A percentile compares a stretch with the other conserved stretches of the same genome.
Conservation (phyloP, 2,329 filamentous ascomycete species). For the Dactylellina cionopaga region DNA sequence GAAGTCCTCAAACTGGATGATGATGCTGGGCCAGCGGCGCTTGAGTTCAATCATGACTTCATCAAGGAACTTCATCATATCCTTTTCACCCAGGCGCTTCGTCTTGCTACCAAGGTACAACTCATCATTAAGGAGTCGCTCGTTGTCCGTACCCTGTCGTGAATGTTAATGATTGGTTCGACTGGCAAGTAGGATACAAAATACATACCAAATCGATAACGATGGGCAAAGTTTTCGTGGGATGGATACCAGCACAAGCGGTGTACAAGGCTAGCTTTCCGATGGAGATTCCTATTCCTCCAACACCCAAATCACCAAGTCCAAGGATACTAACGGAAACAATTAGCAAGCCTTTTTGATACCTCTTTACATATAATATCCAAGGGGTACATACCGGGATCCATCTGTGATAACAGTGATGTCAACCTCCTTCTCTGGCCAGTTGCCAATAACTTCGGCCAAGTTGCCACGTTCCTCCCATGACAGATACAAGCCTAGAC, state of each 20-base stretch:
- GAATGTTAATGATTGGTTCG: constrained; percentile 57
- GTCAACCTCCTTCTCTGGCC: constrained; percentile 87
- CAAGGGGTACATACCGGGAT: constrained; percentile 72
- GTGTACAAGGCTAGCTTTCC: constrained; percentile 97
- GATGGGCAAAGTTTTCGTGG: constrained; percentile 80
- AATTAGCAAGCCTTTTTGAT: constrained; percentile 64
- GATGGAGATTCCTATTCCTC: constrained; percentile 97
- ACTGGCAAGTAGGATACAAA: not conserved
- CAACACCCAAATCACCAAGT: constrained; percentile 92
- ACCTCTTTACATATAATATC: no score
- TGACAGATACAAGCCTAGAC: constrained; percentile 75
- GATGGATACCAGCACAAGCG: constrained; percentile 92
- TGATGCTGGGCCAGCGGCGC: constrained; percentile 75
- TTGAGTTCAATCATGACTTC: constrained; percentile 94
- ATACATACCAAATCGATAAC: constrained; percentile 66
- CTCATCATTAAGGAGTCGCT: constrained; percentile 73
- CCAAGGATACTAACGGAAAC: constrained; percentile 69
- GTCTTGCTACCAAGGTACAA: constrained; percentile 90
- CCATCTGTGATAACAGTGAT: constrained; percentile 98
- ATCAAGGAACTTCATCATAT: constrained; percentile 92
- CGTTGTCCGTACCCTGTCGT: constrained; percentile 70
- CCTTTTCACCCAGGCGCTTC: constrained; percentile 78
- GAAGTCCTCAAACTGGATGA: constrained; percentile 96
- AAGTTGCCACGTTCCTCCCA: constrained; percentile 94
- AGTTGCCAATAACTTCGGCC: constrained; percentile 87